Evolutionary conservation across 1,139 yeast genomes (phyloP).

Genomic region (Hemisphaericaspora subhashii): DNA sequence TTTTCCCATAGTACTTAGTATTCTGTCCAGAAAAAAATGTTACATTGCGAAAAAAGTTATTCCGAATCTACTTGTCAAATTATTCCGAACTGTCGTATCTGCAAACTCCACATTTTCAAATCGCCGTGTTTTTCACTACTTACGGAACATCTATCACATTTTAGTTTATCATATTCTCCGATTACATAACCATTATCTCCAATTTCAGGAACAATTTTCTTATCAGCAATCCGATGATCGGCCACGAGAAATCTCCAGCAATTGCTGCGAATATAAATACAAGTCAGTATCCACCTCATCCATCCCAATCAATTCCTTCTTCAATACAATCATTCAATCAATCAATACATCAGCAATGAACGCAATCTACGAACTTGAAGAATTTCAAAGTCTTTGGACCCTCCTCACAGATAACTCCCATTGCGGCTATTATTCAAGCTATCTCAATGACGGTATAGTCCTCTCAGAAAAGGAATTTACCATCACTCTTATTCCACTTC

Average conservation of each 20-base stretch:
- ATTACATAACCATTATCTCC: not conserved
- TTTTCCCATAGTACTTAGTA: too few species aligned
- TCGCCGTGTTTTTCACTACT: not conserved
- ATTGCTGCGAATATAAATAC: not conserved
- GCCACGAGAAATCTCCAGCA: too few species aligned
- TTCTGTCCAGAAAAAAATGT: too few species aligned
- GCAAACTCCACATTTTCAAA: not conserved
- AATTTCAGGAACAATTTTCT: not conserved
- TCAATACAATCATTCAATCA: not conserved
- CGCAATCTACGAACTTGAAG: not conserved
- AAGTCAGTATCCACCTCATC: not conserved
- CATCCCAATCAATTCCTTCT: too few species aligned
- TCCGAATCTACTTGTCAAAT: not conserved
- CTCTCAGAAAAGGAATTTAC: conserved; percentile 40
- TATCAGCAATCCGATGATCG: too few species aligned
- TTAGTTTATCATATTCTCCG: not conserved
- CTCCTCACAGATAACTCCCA: not conserved
- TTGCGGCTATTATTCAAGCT: not conserved
- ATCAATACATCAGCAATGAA: not conserved
- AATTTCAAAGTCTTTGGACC: not conserved
- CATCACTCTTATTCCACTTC: conserved; percentile 9
- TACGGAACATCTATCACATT: not conserved
- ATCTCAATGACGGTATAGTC: conserved; percentile 5
- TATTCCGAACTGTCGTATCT: not conserved
- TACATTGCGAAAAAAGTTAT: not conserved